phyloP scores from a whole-genome alignment of 345 rosid genomes.

The Eucalyptus cladocalyx region DNA sequence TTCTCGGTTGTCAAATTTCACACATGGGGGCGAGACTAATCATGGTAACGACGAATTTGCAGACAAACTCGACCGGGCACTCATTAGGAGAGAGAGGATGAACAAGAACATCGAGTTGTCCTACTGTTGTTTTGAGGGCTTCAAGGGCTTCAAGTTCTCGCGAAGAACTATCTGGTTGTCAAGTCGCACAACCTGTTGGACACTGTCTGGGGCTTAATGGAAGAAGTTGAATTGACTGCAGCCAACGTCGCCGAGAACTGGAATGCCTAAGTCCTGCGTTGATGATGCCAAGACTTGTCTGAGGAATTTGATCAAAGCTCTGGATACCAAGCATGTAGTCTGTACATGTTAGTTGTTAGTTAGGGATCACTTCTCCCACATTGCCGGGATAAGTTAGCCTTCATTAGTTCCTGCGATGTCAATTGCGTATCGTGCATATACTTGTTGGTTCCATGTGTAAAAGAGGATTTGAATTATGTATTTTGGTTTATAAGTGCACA shows the following conservation, averaged over 20 bases:
- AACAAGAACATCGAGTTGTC: slow-evolving; percentile 19
- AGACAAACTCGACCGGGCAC: background rate
- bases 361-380: too few species aligned
- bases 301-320: too few species aligned
- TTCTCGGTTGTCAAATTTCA: slow-evolving; percentile 14
- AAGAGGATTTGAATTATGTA: too few species aligned
- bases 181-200: background rate
- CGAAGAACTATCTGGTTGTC: slow-evolving; percentile 2
- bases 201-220: background rate
- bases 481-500: too few species aligned
- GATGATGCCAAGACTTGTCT: too few species aligned
- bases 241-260: slow-evolving; percentile 21
- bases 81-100: slow-evolving; percentile 4
- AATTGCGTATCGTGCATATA: too few species aligned
- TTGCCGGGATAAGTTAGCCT: too few species aligned
- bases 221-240: slow-evolving; percentile 1
- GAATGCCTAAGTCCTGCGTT: background rate
- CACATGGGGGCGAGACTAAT: slow-evolving; percentile 6
- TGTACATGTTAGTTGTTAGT: too few species aligned
- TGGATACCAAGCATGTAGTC: too few species aligned
- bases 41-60: slow-evolving; percentile 12
- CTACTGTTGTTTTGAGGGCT: slow-evolving; percentile 11
- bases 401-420: too few species aligned
- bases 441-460: too few species aligned
- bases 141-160: slow-evolving; percentile 19